phyloP scores from a whole-genome alignment of 805 yeast species.

The Wickerhamiella vanderwaltii region DNA sequence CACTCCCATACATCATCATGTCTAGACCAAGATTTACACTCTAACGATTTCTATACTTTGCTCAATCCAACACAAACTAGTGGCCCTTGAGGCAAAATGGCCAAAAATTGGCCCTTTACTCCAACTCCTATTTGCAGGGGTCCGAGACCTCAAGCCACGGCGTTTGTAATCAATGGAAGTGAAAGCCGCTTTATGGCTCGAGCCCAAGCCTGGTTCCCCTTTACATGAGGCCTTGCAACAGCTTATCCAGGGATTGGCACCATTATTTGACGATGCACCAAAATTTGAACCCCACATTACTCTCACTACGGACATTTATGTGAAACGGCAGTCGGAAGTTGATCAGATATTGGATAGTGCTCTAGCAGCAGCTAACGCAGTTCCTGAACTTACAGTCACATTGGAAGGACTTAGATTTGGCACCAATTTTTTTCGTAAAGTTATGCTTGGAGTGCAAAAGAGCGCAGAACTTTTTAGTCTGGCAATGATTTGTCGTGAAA shows the following conservation, averaged over 20 bases:
- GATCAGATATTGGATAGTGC: slow-evolving; percentile 46
- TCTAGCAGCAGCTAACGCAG: slow-evolving; percentile 42
- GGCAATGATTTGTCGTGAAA: slow-evolving; percentile 33
- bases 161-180: too few species aligned
- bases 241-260: slow-evolving; percentile 50
- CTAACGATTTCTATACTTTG: too few species aligned
- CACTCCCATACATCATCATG: too few species aligned
- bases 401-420: slow-evolving; percentile 38
- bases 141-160: too few species aligned
- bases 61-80: too few species aligned
- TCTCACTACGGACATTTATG: slow-evolving; percentile 46
- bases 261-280: slow-evolving; percentile 63
- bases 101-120: too few species aligned
- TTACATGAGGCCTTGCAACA: slow-evolving; percentile 46
- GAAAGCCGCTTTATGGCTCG: slow-evolving; percentile 51
- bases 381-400: slow-evolving; percentile 29
- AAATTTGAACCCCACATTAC: slow-evolving; percentile 68
- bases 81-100: too few species aligned
- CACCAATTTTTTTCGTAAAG: slow-evolving; percentile 40
- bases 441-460: slow-evolving; percentile 37
- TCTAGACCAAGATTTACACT: too few species aligned
- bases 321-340: slow-evolving; percentile 43
- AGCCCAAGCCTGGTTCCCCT: slow-evolving; percentile 46
- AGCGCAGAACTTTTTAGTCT: slow-evolving; percentile 39
- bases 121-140: too few species aligned